These are phyloP conservation scores for Apiotrichum mycotoxinovorans DNA, from an alignment of 1,284 basidiomycete species.

Conservation along the genomic window DNA sequence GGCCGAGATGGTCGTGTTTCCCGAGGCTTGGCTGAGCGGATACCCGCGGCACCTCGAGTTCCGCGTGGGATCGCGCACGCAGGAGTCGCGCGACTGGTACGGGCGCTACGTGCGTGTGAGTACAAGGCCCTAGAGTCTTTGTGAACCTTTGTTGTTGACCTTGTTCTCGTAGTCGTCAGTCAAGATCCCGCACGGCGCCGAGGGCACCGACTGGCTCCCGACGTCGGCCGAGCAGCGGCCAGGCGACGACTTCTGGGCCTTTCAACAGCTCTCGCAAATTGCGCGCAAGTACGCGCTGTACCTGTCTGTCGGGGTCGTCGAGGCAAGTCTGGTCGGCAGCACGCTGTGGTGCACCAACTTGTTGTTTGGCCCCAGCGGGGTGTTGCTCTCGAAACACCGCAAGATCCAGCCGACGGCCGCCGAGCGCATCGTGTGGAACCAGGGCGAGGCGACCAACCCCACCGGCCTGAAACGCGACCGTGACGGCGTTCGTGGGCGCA, in stretches of 20 bases:
- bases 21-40: conserved; percentile 60
- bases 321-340: conserved; percentile 57
- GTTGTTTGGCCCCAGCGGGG: conserved; percentile 60
- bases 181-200: conserved; percentile 21
- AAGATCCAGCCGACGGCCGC: conserved; percentile 68
- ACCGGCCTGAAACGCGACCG: neutral
- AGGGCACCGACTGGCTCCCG: conserved; percentile 22
- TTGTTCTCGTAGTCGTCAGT: conserved; percentile 16
- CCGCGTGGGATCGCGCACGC: conserved; percentile 27
- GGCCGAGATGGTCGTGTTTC: conserved; percentile 63
- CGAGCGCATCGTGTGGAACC: conserved; percentile 68
- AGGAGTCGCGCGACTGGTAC: conserved; percentile 37
- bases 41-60: conserved; percentile 45
- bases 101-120: conserved; percentile 50
- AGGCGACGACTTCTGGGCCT: conserved; percentile 20
- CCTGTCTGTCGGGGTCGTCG: conserved; percentile 66
- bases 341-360: conserved; percentile 69
- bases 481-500: conserved; percentile 40
- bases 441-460: conserved; percentile 48
- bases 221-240: conserved; percentile 7
- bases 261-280: conserved; percentile 24
- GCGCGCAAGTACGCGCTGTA: conserved; percentile 48
- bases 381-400: conserved; percentile 63
- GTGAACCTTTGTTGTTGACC: too few relatives aligned
- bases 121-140: neutral